These are phyloP conservation scores for Colletotrichum sp. DNA, from an alignment of 2,329 filamentous ascomycete genomes.

Conservation along the genomic window DNA sequence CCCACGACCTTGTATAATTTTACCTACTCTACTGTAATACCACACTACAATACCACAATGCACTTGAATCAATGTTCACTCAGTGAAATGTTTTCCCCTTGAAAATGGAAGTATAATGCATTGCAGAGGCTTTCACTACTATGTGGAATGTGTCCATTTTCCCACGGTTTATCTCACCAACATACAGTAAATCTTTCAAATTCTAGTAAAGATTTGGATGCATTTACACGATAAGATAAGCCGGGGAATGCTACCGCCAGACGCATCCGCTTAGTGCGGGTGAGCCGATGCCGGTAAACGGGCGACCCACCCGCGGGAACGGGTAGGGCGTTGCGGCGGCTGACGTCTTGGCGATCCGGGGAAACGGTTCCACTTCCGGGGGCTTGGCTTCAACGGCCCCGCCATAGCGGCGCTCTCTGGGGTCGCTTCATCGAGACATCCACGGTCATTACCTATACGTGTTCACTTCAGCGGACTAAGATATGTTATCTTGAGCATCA, in stretches of 20 bases:
- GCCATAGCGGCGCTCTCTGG: background rate
- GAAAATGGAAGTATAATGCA: too few relatives aligned
- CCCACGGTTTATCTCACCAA: rapidly evolving
- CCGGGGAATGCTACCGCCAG: background rate
- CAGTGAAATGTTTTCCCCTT: background rate
- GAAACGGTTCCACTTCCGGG: background rate
- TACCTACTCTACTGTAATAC: background rate
- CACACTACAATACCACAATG: background rate
- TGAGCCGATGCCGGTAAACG: background rate
- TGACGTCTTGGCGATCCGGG: background rate
- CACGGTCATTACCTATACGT: background rate
- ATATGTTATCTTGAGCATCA: rapidly evolving
- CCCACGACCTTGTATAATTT: background rate
- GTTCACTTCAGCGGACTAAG: background rate
- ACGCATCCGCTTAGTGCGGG: background rate
- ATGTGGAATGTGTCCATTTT: background rate
- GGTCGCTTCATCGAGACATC: background rate
- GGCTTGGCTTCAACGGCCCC: background rate
- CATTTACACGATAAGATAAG: background rate
- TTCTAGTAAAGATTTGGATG: background rate
- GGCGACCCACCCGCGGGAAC: background rate
- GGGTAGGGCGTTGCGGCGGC: background rate
- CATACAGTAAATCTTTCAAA: too few relatives aligned
- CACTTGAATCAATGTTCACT: background rate
- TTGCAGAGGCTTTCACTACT: rapidly evolving